Evolutionary conservation across 768 basidiomycete species (phyloP).

Genomic region (Hericium rajendrae): DNA sequence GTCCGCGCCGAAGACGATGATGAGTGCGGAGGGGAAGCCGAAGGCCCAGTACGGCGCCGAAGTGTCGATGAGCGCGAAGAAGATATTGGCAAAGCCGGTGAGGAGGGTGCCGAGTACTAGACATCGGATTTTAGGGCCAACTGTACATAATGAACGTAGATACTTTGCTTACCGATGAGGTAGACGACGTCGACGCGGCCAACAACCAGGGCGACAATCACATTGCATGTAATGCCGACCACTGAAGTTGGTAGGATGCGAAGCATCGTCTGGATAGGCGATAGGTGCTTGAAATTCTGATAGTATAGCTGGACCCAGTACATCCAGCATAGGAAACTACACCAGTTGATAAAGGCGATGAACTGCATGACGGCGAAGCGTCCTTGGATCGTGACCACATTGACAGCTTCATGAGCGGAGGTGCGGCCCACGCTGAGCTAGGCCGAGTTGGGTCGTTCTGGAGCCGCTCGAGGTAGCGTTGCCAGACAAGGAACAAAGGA

Average conservation of each 20-base stretch:
- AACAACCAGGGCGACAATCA: slow-evolving; percentile 53
- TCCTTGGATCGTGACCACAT: slow-evolving; percentile 57
- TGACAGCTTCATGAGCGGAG: slow-evolving; percentile 55
- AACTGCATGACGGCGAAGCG: slow-evolving; percentile 50
- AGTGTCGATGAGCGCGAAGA: slow-evolving; percentile 61
- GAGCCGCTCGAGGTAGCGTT: slow-evolving; percentile 43
- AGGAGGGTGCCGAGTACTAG: slow-evolving; percentile 45
- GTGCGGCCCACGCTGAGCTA: slow-evolving; percentile 29
- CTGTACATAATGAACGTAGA: not conserved
- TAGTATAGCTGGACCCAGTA: slow-evolving; percentile 64
- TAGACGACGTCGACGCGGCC: slow-evolving; percentile 43
- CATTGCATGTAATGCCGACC: slow-evolving; percentile 53
- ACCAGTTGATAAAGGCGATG: slow-evolving; percentile 59
- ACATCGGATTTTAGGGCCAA: not conserved
- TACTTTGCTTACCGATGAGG: slow-evolving; percentile 40
- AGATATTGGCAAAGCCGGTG: slow-evolving; percentile 46
- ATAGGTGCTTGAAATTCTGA: slow-evolving; percentile 48
- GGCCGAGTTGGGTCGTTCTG: slow-evolving; percentile 10
- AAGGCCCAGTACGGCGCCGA: slow-evolving; percentile 60
- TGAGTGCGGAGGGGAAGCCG: slow-evolving; percentile 57
- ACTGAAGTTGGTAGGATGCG: slow-evolving; percentile 66
- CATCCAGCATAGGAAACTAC: slow-evolving; percentile 43
- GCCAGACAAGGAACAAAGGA: slow-evolving; percentile 58
- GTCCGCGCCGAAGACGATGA: slow-evolving; percentile 68
- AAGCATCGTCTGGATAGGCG: slow-evolving; percentile 51